phyloP scores from a whole-genome alignment of 495 filamentous ascomycete genomes.

The Choiromyces venosus region DNA sequence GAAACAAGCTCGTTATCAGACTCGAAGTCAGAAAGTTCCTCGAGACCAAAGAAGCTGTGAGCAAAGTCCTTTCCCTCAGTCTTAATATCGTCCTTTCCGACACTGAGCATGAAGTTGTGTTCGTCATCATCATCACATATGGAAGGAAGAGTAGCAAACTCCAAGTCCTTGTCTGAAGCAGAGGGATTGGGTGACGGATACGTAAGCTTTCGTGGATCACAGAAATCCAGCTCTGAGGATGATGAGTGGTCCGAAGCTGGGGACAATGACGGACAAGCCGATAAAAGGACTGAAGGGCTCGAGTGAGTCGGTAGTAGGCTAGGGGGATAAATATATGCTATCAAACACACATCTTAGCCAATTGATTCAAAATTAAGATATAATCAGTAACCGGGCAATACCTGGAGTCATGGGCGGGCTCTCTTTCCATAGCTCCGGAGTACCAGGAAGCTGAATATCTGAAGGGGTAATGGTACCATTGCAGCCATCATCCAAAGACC shows the following conservation, averaged over 20 bases:
- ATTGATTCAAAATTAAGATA: slow-evolving; percentile 28
- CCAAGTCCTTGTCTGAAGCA: slow-evolving; percentile 51
- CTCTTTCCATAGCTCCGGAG: slow-evolving; percentile 56
- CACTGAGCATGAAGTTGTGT: slow-evolving; percentile 64
- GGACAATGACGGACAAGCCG: slow-evolving; percentile 78
- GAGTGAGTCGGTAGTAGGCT: slow-evolving; percentile 32
- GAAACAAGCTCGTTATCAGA: slow-evolving; percentile 84
- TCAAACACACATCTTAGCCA: slow-evolving; percentile 26
- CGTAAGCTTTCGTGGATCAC: slow-evolving; percentile 86
- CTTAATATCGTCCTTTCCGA: slow-evolving; percentile 48
- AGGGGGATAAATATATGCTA: slow-evolving; percentile 37
- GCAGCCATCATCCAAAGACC: slow-evolving; percentile 75
- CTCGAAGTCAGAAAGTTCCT: slow-evolving; percentile 84
- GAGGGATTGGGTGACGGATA: slow-evolving; percentile 59
- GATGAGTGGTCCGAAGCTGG: slow-evolving; percentile 72
- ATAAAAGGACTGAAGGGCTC: slow-evolving; percentile 38
- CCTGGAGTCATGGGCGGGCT: slow-evolving; percentile 84
- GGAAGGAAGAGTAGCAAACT: slow-evolving; percentile 65
- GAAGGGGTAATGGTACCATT: slow-evolving; percentile 50
- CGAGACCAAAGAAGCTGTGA: slow-evolving; percentile 60
- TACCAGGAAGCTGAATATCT: slow-evolving; percentile 51
- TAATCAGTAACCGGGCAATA: slow-evolving; percentile 50
- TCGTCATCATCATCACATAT: slow-evolving; percentile 59
- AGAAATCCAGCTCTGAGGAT: slow-evolving; percentile 74
- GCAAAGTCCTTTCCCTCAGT: slow-evolving; percentile 53